Evolutionary conservation across 768 basidiomycete genomes (phyloP).

Genomic region (Suillus brevipes): DNA sequence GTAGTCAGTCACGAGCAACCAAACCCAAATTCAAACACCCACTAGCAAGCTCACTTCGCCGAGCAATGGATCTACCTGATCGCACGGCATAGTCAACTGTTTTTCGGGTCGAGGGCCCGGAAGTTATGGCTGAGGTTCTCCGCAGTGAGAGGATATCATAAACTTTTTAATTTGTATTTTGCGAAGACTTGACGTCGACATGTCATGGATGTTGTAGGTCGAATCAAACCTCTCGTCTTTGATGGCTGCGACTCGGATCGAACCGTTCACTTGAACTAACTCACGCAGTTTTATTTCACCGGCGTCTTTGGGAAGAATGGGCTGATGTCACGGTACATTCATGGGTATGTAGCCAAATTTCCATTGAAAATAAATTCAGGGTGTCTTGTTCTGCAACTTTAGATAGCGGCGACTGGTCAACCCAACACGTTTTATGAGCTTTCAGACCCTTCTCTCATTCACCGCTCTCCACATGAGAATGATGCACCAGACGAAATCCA

Average conservation of each 20-base stretch:
- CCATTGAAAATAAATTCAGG: too few relatives aligned
- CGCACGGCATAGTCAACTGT: constrained; percentile 59
- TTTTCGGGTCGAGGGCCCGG: constrained; percentile 72
- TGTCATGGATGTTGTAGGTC: constrained; percentile 42
- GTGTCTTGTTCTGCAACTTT: too few relatives aligned
- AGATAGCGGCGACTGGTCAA: constrained; percentile 76
- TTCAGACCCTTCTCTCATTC: constrained; percentile 32
- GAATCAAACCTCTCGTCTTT: constrained; percentile 59
- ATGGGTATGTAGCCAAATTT: constrained; percentile 47
- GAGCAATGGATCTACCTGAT: constrained; percentile 80
- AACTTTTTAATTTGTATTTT: constrained; percentile 34
- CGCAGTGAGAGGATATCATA: constrained; percentile 75
- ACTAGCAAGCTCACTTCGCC: constrained; percentile 57
- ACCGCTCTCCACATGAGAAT: too few relatives aligned
- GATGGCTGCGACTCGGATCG: constrained; percentile 64
- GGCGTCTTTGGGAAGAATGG: constrained; percentile 87
- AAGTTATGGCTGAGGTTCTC: constrained; percentile 60
- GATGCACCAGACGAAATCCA: too few relatives aligned
- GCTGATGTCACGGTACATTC: constrained; percentile 75
- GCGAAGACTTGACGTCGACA: not conserved
- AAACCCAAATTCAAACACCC: too few relatives aligned
- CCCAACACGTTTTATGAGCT: constrained; percentile 87
- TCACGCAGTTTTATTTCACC: constrained; percentile 66
- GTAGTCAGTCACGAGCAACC: too few relatives aligned
- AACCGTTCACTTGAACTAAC: constrained; percentile 56